phyloP scores from a whole-genome alignment of 2,329 filamentous ascomycete species.

The Claviceps capensis region DNA sequence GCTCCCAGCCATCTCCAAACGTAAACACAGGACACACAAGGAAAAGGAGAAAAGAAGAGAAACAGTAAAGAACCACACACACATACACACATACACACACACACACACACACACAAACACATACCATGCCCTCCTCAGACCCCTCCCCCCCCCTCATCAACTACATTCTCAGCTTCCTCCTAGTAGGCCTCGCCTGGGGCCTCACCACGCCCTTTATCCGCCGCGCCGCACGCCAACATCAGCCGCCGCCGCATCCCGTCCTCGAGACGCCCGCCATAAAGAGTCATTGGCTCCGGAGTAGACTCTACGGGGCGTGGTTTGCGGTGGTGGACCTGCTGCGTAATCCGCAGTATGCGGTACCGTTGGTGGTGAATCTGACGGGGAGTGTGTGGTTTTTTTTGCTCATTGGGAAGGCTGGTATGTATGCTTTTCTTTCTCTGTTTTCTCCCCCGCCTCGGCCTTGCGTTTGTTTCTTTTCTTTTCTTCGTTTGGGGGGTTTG shows the following conservation, averaged over 20 bases:
- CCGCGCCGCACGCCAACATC: slow-evolving; percentile 64
- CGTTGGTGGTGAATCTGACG: slow-evolving; percentile 75
- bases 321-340: slow-evolving; percentile 64
- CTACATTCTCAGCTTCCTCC: slow-evolving; percentile 77
- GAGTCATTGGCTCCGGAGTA: slow-evolving; percentile 47
- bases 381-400: slow-evolving; percentile 96
- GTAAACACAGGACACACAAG: too few species aligned
- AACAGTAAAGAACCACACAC: too few species aligned
- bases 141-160: slow-evolving; percentile 48
- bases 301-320: slow-evolving; percentile 53
- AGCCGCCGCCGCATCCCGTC: slow-evolving; percentile 43
- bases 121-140: slow-evolving; percentile 5
- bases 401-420: slow-evolving; percentile 82
- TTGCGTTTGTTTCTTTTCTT: background rate
- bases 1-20: too few species aligned
- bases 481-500: too few species aligned
- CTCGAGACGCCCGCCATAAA: slow-evolving; percentile 36
- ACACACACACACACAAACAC: too few species aligned
- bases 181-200: slow-evolving; percentile 87
- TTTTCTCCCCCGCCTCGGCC: background rate
- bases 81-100: too few species aligned
- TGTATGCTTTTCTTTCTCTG: slow-evolving; percentile 15
- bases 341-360: slow-evolving; percentile 74
- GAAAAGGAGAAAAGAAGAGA: background rate
- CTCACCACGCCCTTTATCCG: slow-evolving; percentile 89